Evolutionary conservation across 345 rosid species (phyloP), one percentile per base, ranked within the genome.

Genomic region (Dimocarpus longan): DNA sequence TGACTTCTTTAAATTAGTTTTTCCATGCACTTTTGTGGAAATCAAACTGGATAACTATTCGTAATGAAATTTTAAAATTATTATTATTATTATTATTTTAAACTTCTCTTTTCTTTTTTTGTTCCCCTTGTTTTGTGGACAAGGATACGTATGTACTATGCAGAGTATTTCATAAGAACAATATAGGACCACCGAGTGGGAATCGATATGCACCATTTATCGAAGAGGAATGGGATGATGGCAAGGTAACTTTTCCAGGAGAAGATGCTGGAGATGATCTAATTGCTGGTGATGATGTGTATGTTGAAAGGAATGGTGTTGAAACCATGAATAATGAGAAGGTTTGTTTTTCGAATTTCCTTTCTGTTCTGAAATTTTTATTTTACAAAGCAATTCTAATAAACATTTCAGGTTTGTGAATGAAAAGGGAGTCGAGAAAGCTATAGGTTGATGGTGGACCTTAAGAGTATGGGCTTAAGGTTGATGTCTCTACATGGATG

Each of bases 181-280:
- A 91, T 80, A 90, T 93, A 73, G 99, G 99, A 74, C 97, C 99
- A 48, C 99, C 98, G 28, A 92, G 86, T 68, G 98, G 92, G 76
- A 90, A 88, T 68, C 88, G 94, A 44, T 91, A 93, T 85, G 98
- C 98, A 0, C 95, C 94, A 1, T 93, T 91, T 69, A 22, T 88
- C 46, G 95, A 93, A 80, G 98, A 89, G 75, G 95, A 93, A 84
- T 91, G 95, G 95, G 86, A 88, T 78, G 94, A 91, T 86, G 88
- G 73, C 69, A 75, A 59, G 70, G 74, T 79, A 69, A 81, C 88
- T 80, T 73, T 91, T 75, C 98, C 95, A 4, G 93, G 98, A 71
- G 87, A 84, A 48, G 93, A 85, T 70, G 87, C 82, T 54, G 79
- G 71, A 64, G 91, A 87, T 44, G 88, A 84, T 19, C 32, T 59